A percentile compares a stretch with the other conserved stretches of the same genome.
These are phyloP conservation scores for Hanseniaspora thailandica DNA, from an alignment of 805 yeast species.

Conservation along the genomic window DNA sequence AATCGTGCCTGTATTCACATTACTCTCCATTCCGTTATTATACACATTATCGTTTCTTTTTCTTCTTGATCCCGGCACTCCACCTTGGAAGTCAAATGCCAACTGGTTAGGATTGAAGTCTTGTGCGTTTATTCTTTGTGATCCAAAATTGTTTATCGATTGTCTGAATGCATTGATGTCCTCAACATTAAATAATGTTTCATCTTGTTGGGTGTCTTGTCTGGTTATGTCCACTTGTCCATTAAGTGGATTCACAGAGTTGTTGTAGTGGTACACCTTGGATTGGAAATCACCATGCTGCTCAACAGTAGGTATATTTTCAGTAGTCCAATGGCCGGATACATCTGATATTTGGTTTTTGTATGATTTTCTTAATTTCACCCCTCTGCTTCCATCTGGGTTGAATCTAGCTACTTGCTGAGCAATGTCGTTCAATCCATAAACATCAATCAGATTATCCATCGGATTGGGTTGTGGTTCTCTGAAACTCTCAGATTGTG, in stretches of 20 bases:
- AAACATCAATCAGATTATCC: conserved; percentile 57
- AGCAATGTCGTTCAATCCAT: conserved; percentile 56
- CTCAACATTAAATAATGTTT: neutral
- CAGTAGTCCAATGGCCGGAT: conserved; percentile 54
- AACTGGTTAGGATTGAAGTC: conserved; percentile 2
- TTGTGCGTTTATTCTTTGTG: conserved; percentile 8
- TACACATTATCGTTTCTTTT: conserved; percentile 5
- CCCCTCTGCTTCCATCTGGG: conserved; percentile 82
- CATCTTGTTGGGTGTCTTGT: conserved; percentile 22
- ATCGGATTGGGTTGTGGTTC: conserved; percentile 57
- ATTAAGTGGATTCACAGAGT: conserved; percentile 19
- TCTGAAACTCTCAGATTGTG: conserved; percentile 22
- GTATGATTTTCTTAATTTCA: conserved; percentile 85
- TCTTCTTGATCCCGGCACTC: neutral
- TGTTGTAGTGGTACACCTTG: conserved; percentile 23
- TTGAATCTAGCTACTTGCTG: conserved; percentile 75
- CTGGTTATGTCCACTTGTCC: conserved; percentile 16
- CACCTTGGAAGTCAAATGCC: conserved; percentile 12
- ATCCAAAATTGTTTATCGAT: neutral
- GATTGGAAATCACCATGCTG: conserved; percentile 30
- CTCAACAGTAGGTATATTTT: conserved; percentile 40
- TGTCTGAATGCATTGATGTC: conserved; percentile 1
- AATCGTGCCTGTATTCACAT: neutral
- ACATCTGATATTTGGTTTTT: conserved; percentile 82
- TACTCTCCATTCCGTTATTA: neutral